Conservation (phyloP, 106 monocot species). For the Posidonia australis region DNA sequence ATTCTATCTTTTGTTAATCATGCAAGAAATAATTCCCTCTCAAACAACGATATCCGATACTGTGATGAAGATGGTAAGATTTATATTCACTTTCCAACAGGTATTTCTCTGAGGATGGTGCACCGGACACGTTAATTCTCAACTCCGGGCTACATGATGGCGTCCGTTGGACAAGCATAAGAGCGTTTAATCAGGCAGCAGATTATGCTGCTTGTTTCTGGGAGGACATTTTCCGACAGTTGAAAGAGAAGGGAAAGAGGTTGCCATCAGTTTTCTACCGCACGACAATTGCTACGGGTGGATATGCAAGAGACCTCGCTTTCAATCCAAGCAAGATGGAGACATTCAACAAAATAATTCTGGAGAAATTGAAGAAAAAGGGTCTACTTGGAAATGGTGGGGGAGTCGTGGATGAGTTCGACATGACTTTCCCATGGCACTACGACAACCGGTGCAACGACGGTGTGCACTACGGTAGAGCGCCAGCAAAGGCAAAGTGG, state of each 20-base stretch:
- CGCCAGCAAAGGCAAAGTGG: slow-evolving; percentile 62
- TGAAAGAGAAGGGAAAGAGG: slow-evolving; percentile 4
- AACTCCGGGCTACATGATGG: slow-evolving; percentile 95
- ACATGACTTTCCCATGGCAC: slow-evolving; percentile 98
- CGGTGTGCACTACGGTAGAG: slow-evolving; percentile 81
- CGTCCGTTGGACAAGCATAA: slow-evolving; percentile 42
- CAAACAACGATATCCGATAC: too few species aligned
- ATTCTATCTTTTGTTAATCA: too few species aligned
- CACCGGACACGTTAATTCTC: slow-evolving; percentile 51
- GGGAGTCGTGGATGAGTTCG: slow-evolving; percentile 84
- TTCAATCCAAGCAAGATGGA: slow-evolving; percentile 97
- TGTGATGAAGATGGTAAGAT: background rate
- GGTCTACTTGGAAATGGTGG: slow-evolving; percentile 25
- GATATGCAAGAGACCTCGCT: slow-evolving; percentile 69
- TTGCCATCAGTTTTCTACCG: slow-evolving; percentile 64
- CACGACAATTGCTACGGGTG: slow-evolving; percentile 68
- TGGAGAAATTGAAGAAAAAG: slow-evolving; percentile 57
- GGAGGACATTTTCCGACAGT: slow-evolving; percentile 32
- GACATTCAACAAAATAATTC: slow-evolving; percentile 54
- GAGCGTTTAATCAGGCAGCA: slow-evolving; percentile 41
- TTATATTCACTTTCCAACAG: background rate
- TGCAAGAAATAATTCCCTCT: too few species aligned
- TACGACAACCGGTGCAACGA: slow-evolving; percentile 85
- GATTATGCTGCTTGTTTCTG: slow-evolving; percentile 67
- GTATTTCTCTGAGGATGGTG: slow-evolving; percentile 18